Conservation (phyloP, 495 filamentous ascomycete species). For the Penicillium bovifimosum region DNA sequence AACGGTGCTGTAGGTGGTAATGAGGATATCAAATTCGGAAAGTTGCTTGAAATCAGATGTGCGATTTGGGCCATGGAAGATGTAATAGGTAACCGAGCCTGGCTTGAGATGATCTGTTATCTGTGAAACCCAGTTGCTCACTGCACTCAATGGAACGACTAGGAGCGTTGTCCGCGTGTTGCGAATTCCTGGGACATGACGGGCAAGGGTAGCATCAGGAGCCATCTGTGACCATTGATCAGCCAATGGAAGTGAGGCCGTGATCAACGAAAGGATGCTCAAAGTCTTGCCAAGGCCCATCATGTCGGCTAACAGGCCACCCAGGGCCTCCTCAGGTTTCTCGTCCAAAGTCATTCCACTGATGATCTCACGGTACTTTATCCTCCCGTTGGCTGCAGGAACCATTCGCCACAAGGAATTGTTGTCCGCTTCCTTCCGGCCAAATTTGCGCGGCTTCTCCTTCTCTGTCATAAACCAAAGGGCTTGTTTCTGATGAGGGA, state of each 20-base stretch:
- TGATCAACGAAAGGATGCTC: slow-evolving; percentile 74
- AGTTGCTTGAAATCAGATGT: slow-evolving; percentile 62
- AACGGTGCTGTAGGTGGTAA: slow-evolving; percentile 89
- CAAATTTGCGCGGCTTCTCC: slow-evolving; percentile 58
- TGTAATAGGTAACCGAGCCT: slow-evolving; percentile 57
- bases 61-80: slow-evolving; percentile 79
- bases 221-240: slow-evolving; percentile 42
- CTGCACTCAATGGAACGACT: slow-evolving; percentile 81
- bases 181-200: slow-evolving; percentile 42
- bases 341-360: slow-evolving; percentile 58
- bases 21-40: slow-evolving; percentile 70
- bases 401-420: slow-evolving; percentile 71
- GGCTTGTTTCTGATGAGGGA: slow-evolving; percentile 88
- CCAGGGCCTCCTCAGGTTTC: slow-evolving; percentile 65
- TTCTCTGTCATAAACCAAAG: slow-evolving; percentile 83
- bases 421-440: slow-evolving; percentile 50
- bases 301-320: slow-evolving; percentile 94
- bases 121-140: slow-evolving; percentile 90
- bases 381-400: slow-evolving; percentile 45
- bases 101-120: slow-evolving; percentile 71
- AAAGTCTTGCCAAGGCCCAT: slow-evolving; percentile 97
- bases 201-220: slow-evolving; percentile 27
- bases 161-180: slow-evolving; percentile 81
- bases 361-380: slow-evolving; percentile 72
- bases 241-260: slow-evolving; percentile 55